Evolutionary conservation across 257 asterid species (phyloP).

Genomic region (Solanum peruvianum): DNA sequence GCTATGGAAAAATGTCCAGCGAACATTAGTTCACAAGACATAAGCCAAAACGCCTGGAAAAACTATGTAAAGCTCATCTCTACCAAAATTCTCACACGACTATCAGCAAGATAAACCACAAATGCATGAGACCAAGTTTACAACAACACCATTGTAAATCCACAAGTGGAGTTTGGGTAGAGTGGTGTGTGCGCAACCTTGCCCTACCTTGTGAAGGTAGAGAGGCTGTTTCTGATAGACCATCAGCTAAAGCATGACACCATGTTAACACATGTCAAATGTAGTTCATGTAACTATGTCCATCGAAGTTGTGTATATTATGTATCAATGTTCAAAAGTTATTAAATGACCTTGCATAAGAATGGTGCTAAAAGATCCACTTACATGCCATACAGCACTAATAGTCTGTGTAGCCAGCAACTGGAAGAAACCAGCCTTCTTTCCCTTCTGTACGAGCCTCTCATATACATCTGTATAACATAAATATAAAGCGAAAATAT

Average conservation of each 20-base stretch:
- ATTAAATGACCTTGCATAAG: background rate
- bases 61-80: background rate
- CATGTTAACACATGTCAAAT: background rate
- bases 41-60: background rate
- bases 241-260: background rate
- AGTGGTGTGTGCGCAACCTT: background rate
- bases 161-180: background rate
- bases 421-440: slow-evolving; percentile 83
- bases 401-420: slow-evolving; percentile 85
- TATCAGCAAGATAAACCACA: background rate
- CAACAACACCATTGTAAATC: background rate
- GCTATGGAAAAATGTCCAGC: background rate
- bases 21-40: background rate
- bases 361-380: slow-evolving; percentile 5
- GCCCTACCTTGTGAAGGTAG: background rate
- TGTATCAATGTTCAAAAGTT: background rate
- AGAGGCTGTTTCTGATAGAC: background rate
- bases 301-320: background rate
- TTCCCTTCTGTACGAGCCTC: slow-evolving; percentile 69
- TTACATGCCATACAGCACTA: slow-evolving; percentile 99
- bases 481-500: background rate
- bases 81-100: background rate
- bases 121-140: background rate
- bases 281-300: background rate
- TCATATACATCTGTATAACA: slow-evolving; percentile 57